A percentile compares a stretch with the other conserved stretches of the same genome.
These are phyloP conservation scores for Ustanciosporium gigantosporum DNA, from an alignment of 1,284 basidiomycete species.

Conservation along the genomic window DNA sequence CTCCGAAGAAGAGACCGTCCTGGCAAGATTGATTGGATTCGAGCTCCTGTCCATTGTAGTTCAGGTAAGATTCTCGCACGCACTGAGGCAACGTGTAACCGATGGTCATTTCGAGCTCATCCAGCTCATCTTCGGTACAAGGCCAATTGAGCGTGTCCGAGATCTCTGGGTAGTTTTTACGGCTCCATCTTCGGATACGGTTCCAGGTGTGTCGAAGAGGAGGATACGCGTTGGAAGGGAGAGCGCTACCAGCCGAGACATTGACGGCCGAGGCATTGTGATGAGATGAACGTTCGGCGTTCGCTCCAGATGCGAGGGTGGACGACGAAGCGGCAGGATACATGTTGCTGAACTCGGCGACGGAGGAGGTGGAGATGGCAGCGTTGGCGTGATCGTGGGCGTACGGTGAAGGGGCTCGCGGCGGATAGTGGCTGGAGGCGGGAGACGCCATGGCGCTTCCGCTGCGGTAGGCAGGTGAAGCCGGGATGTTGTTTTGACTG, in stretches of 20 bases:
- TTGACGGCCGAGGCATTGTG: conserved; percentile 5
- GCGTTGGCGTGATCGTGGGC: conserved; percentile 9
- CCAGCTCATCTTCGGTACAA: conserved; percentile 45
- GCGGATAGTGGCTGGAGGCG: conserved; percentile 24
- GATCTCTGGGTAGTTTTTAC: conserved; percentile 53
- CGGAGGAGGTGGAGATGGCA: conserved; percentile 32
- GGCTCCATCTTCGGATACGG: conserved; percentile 51
- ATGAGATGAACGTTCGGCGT: too few species aligned
- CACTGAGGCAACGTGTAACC: conserved; percentile 50
- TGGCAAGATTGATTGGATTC: conserved; percentile 55
- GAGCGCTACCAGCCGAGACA: conserved; percentile 27
- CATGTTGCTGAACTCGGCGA: conserved; percentile 50
- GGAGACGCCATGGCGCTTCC: conserved; percentile 9
- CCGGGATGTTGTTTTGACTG: conserved; percentile 19
- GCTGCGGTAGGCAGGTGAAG: conserved; percentile 14
- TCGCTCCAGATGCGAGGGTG: conserved; percentile 25
- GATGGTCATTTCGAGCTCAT: conserved; percentile 52
- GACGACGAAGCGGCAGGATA: conserved; percentile 41
- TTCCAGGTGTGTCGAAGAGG: conserved; percentile 57
- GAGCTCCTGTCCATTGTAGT: conserved; percentile 57
- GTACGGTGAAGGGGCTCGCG: conserved; percentile 23
- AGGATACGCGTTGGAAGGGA: conserved; percentile 50
- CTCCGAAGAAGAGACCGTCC: conserved; percentile 59
- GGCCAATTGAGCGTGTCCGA: conserved; percentile 59
- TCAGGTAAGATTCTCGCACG: conserved; percentile 56